Percentiles rank a stretch among this genome's conserved stretches.
These are phyloP conservation scores for Clonostachys sp. DNA, from an alignment of 2,329 filamentous ascomycete species.

Conservation along the genomic window DNA sequence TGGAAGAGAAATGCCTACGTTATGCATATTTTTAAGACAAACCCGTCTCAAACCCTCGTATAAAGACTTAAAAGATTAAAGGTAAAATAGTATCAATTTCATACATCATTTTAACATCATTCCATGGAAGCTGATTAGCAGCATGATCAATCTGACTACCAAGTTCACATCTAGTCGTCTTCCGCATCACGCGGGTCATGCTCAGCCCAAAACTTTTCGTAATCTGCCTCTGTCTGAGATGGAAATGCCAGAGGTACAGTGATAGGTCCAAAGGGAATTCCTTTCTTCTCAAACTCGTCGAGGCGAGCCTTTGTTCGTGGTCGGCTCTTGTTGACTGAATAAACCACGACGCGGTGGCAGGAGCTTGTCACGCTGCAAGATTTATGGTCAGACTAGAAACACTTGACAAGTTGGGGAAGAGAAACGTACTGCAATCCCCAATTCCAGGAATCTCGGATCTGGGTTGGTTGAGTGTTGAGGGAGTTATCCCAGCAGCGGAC, in stretches of 20 bases:
- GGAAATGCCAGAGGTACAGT: conserved; percentile 48
- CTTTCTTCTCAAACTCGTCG: conserved; percentile 42
- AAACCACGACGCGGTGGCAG: conserved; percentile 56
- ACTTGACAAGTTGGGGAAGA: not conserved
- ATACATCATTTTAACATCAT: not conserved
- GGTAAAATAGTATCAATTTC: too few species aligned
- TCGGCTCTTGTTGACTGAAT: conserved; percentile 54
- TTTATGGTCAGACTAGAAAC: not conserved
- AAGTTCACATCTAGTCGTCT: conserved; percentile 1
- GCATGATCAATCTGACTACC: not conserved
- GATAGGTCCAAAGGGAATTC: conserved; percentile 43
- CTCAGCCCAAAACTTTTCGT: conserved; percentile 23
- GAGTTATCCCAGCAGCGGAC: conserved; percentile 58
- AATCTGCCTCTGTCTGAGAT: conserved; percentile 41
- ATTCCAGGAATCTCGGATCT: conserved; percentile 54
- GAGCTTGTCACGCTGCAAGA: conserved; percentile 45
- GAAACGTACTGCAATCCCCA: conserved; percentile 53
- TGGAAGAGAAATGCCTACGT: too few species aligned
- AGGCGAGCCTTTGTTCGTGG: conserved; percentile 43
- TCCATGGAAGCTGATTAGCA: not conserved
- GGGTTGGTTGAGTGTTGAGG: conserved; percentile 54
- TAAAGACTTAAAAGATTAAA: too few species aligned
- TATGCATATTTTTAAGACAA: too few species aligned
- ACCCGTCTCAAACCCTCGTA: too few species aligned
- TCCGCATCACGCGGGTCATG: conserved; percentile 19